Percentiles rank a stretch among this genome's conserved stretches.
phyloP scores from a whole-genome alignment of 2,329 filamentous ascomycete genomes.

The Clonostachys sp. region DNA sequence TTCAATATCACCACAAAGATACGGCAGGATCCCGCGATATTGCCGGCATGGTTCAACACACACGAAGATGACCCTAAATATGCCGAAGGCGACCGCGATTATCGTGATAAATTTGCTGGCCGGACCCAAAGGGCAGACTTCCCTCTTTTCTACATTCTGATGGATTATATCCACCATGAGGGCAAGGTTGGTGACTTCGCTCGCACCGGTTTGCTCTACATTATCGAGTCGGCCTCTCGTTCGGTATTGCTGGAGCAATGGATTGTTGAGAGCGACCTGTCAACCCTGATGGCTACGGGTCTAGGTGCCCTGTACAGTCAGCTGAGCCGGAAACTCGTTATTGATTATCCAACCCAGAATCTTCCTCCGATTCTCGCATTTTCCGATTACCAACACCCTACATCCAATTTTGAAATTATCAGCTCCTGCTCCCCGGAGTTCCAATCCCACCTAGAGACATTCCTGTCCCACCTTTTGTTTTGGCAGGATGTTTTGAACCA shows the following conservation, averaged over 20 bases:
- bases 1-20: conserved; percentile 98
- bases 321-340: conserved; percentile 72
- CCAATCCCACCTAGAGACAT: conserved; percentile 84
- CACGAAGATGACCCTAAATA: conserved; percentile 22
- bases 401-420: conserved; percentile 66
- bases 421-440: conserved; percentile 72
- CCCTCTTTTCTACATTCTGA: conserved; percentile 88
- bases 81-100: conserved; percentile 32
- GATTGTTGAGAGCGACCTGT: conserved; percentile 95
- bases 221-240: conserved; percentile 87
- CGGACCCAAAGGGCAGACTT: conserved; percentile 89
- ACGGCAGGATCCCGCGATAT: conserved; percentile 77
- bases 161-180: conserved; percentile 96
- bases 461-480: conserved; percentile 90
- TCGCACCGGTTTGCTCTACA: conserved; percentile 86
- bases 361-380: conserved; percentile 81
- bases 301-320: conserved; percentile 72
- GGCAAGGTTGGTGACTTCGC: conserved; percentile 95
- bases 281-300: conserved; percentile 94
- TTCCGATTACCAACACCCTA: conserved; percentile 79
- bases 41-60: conserved; percentile 87
- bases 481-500: conserved; percentile 99
- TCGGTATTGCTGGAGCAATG: conserved; percentile 84
- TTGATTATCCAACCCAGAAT: conserved; percentile 69
- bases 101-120: conserved; percentile 78